Evolutionary conservation across 306 rosid genomes (phyloP).

Genomic region (Cyamopsis tetragonoloba): DNA sequence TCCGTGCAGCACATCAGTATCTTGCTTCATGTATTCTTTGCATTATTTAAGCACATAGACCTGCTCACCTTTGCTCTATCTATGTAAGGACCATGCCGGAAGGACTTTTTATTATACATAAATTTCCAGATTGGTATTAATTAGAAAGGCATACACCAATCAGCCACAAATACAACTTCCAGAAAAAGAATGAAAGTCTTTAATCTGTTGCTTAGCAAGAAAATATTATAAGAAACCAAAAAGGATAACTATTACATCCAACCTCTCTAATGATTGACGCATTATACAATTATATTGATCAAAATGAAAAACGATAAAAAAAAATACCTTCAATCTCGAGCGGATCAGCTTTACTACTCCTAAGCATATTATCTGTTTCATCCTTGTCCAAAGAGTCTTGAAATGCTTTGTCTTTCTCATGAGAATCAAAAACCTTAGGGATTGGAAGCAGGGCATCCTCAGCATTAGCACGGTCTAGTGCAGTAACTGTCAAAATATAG

Average conservation of each 20-base stretch:
- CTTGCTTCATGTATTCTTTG: not conserved
- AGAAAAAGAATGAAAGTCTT: not conserved
- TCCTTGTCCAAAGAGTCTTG: constrained; percentile 37
- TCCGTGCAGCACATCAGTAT: not conserved
- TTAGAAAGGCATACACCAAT: not conserved
- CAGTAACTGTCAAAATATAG: constrained; percentile 56
- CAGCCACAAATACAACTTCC: not conserved
- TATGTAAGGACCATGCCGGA: not conserved
- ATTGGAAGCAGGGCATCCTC: constrained; percentile 87
- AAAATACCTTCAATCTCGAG: constrained; percentile 44
- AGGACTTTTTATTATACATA: not conserved
- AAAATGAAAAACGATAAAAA: constrained; percentile 3
- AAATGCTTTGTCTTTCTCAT: constrained; percentile 33
- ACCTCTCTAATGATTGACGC: not conserved
- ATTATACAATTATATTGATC: constrained; percentile 19
- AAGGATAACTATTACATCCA: not conserved
- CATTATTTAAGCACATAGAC: not conserved
- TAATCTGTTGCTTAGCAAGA: not conserved
- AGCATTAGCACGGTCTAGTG: constrained; percentile 86
- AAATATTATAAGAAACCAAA: constrained; percentile 10
- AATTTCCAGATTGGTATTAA: not conserved
- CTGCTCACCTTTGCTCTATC: constrained; percentile 5
- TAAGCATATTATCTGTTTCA: constrained; percentile 25
- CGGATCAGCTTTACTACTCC: constrained; percentile 34
- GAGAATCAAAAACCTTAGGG: constrained; percentile 66